phyloP scores from a whole-genome alignment of 306 rosid species.

The Luffa acutangula region DNA sequence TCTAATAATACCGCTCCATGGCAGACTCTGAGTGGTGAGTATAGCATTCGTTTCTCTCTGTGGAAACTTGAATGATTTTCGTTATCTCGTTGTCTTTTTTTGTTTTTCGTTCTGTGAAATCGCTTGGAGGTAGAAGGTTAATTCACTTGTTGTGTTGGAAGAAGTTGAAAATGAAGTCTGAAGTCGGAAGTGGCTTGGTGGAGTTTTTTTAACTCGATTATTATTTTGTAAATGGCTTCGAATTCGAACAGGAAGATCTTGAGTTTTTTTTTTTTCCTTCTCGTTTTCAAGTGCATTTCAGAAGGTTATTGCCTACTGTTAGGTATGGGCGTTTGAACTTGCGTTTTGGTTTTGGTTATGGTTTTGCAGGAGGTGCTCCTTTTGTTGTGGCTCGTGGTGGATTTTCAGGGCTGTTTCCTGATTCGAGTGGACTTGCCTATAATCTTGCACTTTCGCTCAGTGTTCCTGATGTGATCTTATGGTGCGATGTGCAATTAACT shows the following conservation, averaged over 20 bases:
- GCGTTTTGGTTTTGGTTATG: background rate
- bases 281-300: background rate
- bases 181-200: background rate
- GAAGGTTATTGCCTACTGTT: background rate
- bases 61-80: background rate
- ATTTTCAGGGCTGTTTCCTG: conserved; percentile 79
- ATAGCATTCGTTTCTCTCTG: background rate
- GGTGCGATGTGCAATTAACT: conserved; percentile 90
- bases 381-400: conserved; percentile 77
- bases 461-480: conserved; percentile 21
- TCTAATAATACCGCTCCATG: conserved; percentile 30
- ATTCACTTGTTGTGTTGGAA: background rate
- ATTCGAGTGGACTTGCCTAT: conserved; percentile 43
- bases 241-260: background rate
- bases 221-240: background rate
- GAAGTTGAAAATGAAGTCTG: background rate
- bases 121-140: background rate
- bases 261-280: no score
- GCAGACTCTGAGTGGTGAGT: conserved; percentile 59
- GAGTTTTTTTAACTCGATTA: background rate
- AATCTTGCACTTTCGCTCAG: conserved; percentile 14
- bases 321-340: background rate
- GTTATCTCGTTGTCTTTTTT: background rate
- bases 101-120: background rate
- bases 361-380: conserved; percentile 54